Base-by-base conservation (phyloP, 2,329 filamentous ascomycete genomes). In the Corynespora cassiicola region DNA sequence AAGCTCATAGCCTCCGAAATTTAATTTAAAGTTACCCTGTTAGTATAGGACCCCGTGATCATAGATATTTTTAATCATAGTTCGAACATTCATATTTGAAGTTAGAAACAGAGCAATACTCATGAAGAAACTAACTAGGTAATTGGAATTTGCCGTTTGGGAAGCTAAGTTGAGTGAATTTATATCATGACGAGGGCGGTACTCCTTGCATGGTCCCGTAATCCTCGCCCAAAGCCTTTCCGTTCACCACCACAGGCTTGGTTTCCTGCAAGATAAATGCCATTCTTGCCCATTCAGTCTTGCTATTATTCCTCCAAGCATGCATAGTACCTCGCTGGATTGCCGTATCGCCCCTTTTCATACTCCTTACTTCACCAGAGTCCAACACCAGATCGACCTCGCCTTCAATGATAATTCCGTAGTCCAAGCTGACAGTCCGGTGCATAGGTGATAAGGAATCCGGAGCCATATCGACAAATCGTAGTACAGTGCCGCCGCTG, bases 401-500 rank as follows among this genome's bases (percentile, higher is more conserved):
- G 10, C 67, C 68, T 38, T 70, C 66, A 17, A 71, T 42, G 10
- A 70, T 63, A 1, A 69, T 60, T 10, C 65, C 66, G 25, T 70
- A 71, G 41, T 71, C 68, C 7, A 70, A 42, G 7, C 53, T 63
- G 6, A 69, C 56, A 2, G 68, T 70, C 7, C 68, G 58, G 36
- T 71, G 68, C 68, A 71, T 70, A 3, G 66, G 54, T 8, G 58
- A 64, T 2, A 51, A 20, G 5, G 31, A 36, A 2, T 56, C 58
- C 2, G 67, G 68, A 9, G 38, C 37, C 22, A 65, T 52, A 28
- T 71, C 67, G 7, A 68, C 65, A 33, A 62, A 56, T 12, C 72
- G 65, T 21, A 75, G 56, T 2, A 75, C 72, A 3, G 75, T 74
- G 9, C 75, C 75, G 8, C 61, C 61, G 1, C 70, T 66, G 12